Base-by-base conservation (phyloP, 2,329 filamentous ascomycete species). In the Penicillium expansum region DNA sequence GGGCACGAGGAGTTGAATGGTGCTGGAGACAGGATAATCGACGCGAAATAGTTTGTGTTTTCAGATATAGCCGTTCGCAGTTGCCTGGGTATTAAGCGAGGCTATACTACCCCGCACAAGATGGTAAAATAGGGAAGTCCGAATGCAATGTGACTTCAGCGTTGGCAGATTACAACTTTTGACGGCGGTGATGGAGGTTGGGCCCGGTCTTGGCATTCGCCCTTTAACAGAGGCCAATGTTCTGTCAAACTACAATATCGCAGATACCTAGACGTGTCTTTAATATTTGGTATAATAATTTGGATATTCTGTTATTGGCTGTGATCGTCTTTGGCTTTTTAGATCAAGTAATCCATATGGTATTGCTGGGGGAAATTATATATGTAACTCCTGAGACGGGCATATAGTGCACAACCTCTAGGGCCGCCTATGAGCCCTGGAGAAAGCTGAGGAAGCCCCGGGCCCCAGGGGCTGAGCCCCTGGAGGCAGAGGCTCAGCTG, bases 171-270 rank as follows among this genome's bases (percentile, higher is more conserved):
- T 50, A 48, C 37, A 43, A 50, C 52, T 55, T 55, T 37, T 37
- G 49, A 43, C 30, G 27, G 37, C 35, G 45, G 22, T 29, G 45
- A 37, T 55, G 45, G 37, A 49, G 52, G 45, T 49, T 41, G 44
- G 37, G 44, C 52, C 44, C 30, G 45, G 52, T 55, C 52, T 55
- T 55, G 52, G 52, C 52, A 43, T 37, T 22, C 45, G 24, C 32
- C 30, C 24, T n/a, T 44, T 43, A 43, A 29, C 30, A 6, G n/a
- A 49, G 32, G 10, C 22, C 24, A 27, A 20, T 27, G 27, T 20
- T 45, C 7, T 37, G 4, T 37, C 13, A 9, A n/a, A 47, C 24
- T 47, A 33, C 44, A 33, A 14, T 18, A 14, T 20, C 13, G 20
- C 5, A 27, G 14, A 50, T 11, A n/a, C 24, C 3, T 3, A 5